Percentiles rank a stretch among this genome's conserved stretches.
Evolutionary conservation across 441 rosid species (phyloP).

Genomic region (Syzygium syzygioides): DNA sequence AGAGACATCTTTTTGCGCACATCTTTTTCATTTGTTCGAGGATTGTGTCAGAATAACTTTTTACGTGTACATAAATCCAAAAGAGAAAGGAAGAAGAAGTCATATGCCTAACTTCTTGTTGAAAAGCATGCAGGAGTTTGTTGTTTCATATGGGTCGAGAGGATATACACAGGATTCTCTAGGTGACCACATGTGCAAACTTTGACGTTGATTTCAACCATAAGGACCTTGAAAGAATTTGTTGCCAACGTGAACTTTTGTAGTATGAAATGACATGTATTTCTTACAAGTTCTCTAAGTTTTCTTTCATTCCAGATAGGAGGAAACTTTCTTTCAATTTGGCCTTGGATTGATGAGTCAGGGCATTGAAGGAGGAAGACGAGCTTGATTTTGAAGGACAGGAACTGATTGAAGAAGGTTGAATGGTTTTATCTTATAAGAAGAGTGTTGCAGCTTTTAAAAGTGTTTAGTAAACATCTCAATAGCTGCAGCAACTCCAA

Average conservation of each 20-base stretch:
- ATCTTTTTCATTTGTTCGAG: background rate
- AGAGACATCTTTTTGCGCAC: background rate
- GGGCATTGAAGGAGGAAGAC: background rate
- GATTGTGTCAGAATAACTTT: background rate
- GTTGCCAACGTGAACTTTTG: background rate
- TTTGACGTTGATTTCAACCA: background rate
- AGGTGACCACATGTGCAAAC: background rate
- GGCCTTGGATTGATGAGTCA: background rate
- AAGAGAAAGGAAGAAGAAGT: background rate
- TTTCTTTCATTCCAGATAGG: background rate
- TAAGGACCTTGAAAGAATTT: background rate
- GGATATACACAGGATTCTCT: background rate
- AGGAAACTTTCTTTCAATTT: background rate
- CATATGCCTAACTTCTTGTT: background rate
- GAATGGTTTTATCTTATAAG: background rate
- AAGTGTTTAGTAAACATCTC: background rate
- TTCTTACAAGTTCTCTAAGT: background rate
- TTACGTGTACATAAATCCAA: background rate
- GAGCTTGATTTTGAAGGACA: background rate
- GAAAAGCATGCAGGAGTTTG: background rate
- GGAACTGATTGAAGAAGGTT: background rate
- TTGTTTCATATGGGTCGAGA: background rate
- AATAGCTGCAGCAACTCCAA: background rate
- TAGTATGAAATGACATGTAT: background rate
- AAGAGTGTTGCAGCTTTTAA: background rate